Base-by-base conservation (phyloP, 345 rosid species). In the Eucalyptus erythrocorys region DNA sequence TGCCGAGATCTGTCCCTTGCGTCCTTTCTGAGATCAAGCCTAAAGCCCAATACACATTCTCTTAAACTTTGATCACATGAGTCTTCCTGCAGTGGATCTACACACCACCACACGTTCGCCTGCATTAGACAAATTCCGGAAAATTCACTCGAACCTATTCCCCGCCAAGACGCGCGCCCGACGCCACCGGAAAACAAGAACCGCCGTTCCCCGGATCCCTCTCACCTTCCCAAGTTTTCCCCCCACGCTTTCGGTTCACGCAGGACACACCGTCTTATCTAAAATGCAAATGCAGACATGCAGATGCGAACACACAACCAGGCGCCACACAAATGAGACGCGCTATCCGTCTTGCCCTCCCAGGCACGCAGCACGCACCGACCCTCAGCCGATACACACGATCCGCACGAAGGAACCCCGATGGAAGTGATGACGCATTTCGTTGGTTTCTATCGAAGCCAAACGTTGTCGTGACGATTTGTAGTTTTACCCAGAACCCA, bases 381-480 rank as follows among this genome's bases (percentile, higher is more conserved):
- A n/a, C 37, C 37, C 76, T 3, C 37, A 9, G 27, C 34, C 76
- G 76, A 64, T 64, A 7, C 76, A 21, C 82, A 40, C 27, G 82
- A 37, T 37, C 47, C 82, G 14, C 82, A 40, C 15, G 82, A 37
- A 76, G 82, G 12, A 76, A 27, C 13, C 68, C 47, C 80, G 43
- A 17, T 26, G 27, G 16, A 40, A 51, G 57, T 19, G 57, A 51
- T 19, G 24, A 19, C 57, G 82, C 82, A 40, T 40, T 76, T 40
- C 30, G 47, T 40, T 3, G 40, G 15, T 22, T 76, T 76, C 82
- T 3, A 40, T 37, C 47, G 47, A 76, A 76, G 82, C 42, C 30
- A 71, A 71, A 37, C 81, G 45, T 10, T 17, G 16, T 13, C 71
- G 0, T 30, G 30, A 13, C 0, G 0, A 61, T 13, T 6, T 19